Percentiles rank a stretch among this genome's conserved stretches.
Evolutionary conservation across 2,329 filamentous ascomycete species (phyloP).

Genomic region (Fusarium penzigii): DNA sequence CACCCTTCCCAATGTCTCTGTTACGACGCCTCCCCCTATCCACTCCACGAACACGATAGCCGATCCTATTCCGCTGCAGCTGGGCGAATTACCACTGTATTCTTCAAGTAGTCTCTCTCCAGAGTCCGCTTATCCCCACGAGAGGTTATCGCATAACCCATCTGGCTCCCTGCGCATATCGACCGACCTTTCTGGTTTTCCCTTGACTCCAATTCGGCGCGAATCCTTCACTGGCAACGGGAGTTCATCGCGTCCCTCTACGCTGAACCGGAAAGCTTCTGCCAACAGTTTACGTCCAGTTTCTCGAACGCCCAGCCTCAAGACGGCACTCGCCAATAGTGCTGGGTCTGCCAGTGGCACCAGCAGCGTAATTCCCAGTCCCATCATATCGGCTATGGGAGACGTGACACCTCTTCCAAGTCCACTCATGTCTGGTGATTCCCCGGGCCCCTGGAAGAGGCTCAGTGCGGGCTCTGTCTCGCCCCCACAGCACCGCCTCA

Average conservation of each 20-base stretch:
- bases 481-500: conserved; percentile 32
- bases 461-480: conserved; percentile 50
- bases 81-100: conserved; percentile 20
- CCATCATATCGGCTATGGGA: conserved; percentile 73
- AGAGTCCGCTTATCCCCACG: conserved; percentile 11
- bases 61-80: conserved; percentile 36
- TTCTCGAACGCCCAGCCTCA: conserved; percentile 62
- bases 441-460: conserved; percentile 66
- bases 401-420: conserved; percentile 80
- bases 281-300: conserved; percentile 46
- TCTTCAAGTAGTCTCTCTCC: conserved; percentile 13
- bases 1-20: conserved; percentile 27
- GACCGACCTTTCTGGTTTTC: conserved; percentile 35
- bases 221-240: conserved; percentile 41
- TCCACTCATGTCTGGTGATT: conserved; percentile 66
- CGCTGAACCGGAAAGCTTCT: conserved; percentile 33
- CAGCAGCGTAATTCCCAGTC: conserved; percentile 70
- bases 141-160: conserved; percentile 19
- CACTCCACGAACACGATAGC: conserved; percentile 32
- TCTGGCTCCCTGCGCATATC: conserved; percentile 39
- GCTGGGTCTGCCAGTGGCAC: conserved; percentile 56
- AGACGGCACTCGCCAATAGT: conserved; percentile 53
- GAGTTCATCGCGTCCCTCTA: conserved; percentile 30
- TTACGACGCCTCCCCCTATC: conserved; percentile 23
- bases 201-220: conserved; percentile 24